These are phyloP conservation scores for Aspergillus spinulosporus DNA, from an alignment of 2,329 filamentous ascomycete genomes.

Conservation along the genomic window DNA sequence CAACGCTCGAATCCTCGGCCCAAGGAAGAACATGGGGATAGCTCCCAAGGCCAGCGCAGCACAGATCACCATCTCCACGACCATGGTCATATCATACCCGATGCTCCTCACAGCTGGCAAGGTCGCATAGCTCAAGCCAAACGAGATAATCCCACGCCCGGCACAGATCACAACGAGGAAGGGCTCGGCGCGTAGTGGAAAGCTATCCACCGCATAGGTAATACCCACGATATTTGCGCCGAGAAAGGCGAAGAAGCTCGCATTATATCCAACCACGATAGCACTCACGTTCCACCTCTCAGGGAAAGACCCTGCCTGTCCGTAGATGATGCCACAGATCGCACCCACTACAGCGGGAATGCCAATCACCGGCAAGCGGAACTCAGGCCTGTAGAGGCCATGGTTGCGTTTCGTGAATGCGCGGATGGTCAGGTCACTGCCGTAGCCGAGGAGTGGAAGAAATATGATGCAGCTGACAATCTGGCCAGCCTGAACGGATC, in stretches of 20 bases:
- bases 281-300: slow-evolving; percentile 8
- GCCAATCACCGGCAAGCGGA: slow-evolving; percentile 8
- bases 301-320: slow-evolving; percentile 7
- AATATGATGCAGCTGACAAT: slow-evolving; percentile 16
- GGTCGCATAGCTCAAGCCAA: slow-evolving; percentile 10
- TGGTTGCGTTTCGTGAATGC: not conserved
- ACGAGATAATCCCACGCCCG: slow-evolving; percentile 13
- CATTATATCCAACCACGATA: slow-evolving; percentile 13
- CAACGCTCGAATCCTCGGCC: not conserved
- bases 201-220: slow-evolving; percentile 14
- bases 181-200: slow-evolving; percentile 12
- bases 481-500: slow-evolving; percentile 14
- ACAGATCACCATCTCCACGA: slow-evolving; percentile 13
- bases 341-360: slow-evolving; percentile 2
- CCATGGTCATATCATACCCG: slow-evolving; percentile 12
- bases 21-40: slow-evolving; percentile 11
- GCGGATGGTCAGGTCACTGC: slow-evolving; percentile 11
- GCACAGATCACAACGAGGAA: slow-evolving; percentile 16
- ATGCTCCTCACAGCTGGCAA: slow-evolving; percentile 5
- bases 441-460: slow-evolving; percentile 16
- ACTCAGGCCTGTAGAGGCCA: slow-evolving; percentile 9
- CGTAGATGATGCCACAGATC: slow-evolving; percentile 15
- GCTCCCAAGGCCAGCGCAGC: slow-evolving; percentile 9
- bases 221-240: slow-evolving; percentile 11
- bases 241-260: slow-evolving; percentile 13